These are phyloP conservation scores for Logfia minima DNA, from an alignment of 129 eudicot genomes.

Conservation along the genomic window DNA sequence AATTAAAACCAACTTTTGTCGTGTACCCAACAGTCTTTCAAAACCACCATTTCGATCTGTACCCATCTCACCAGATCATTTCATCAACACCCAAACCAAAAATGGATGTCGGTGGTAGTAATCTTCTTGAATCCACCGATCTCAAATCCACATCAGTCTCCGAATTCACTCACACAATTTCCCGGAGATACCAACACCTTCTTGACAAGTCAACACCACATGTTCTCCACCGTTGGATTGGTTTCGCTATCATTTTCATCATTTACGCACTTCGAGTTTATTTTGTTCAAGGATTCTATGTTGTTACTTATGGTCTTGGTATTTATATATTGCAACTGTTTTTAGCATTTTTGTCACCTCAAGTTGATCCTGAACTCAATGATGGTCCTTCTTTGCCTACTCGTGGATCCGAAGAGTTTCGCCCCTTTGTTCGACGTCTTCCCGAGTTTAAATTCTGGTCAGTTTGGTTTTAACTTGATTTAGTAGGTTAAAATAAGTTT, in stretches of 20 bases:
- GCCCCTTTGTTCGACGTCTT: conserved; percentile 86
- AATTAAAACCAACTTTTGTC: neutral
- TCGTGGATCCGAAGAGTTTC: conserved; percentile 76
- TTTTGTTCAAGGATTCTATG: conserved; percentile 66
- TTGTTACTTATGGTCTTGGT: conserved; percentile 79
- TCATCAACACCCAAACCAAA: neutral
- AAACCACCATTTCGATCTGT: conserved; percentile 18
- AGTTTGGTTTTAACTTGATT: conserved; percentile 8
- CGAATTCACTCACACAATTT: conserved; percentile 44
- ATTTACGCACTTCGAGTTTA: conserved; percentile 72
- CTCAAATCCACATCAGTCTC: conserved; percentile 44
- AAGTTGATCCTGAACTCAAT: conserved; percentile 81
- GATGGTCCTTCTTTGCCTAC: conserved; percentile 81
- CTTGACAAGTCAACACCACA: conserved; percentile 80
- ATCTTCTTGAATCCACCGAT: conserved; percentile 12
- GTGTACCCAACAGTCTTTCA: neutral
- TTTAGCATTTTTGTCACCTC: conserved; percentile 78
- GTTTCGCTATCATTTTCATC: conserved; percentile 38
- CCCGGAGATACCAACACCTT: conserved; percentile 73
- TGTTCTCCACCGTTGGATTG: conserved; percentile 83
- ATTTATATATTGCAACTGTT: conserved; percentile 78
- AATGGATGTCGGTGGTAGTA: conserved; percentile 42
- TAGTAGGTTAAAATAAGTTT: too few relatives aligned
- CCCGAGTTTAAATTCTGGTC: conserved; percentile 93
- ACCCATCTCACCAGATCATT: neutral